Percentiles rank a stretch among this genome's conserved stretches.
These are phyloP conservation scores for Aphanoascus verrucosus DNA, from an alignment of 2,329 filamentous ascomycete species.

Conservation along the genomic window DNA sequence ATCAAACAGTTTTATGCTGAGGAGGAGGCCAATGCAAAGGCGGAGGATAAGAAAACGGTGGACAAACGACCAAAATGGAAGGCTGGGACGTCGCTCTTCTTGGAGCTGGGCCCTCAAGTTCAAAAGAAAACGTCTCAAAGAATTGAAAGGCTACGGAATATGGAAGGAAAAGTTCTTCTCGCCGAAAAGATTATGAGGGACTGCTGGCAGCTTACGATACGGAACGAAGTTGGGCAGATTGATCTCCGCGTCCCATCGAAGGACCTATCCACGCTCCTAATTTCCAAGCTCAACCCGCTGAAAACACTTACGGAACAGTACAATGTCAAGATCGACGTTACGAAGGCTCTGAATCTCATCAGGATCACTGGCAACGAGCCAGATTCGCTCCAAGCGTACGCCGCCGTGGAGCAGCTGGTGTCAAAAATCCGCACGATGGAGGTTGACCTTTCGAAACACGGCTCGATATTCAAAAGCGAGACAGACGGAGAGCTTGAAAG, in stretches of 20 bases:
- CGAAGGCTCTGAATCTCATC: slow-evolving; percentile 25
- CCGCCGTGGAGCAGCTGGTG: slow-evolving; percentile 25
- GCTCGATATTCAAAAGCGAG: slow-evolving; percentile 13
- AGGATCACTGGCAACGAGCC: slow-evolving; percentile 27
- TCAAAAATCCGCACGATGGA: slow-evolving; percentile 24
- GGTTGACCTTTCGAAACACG: slow-evolving; percentile 19
- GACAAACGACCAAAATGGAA: slow-evolving; percentile 19
- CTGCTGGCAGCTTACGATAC: slow-evolving; percentile 30
- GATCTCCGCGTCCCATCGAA: slow-evolving; percentile 25
- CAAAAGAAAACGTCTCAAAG: slow-evolving; percentile 17
- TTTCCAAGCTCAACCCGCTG: slow-evolving; percentile 28
- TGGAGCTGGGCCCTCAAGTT: slow-evolving; percentile 18
- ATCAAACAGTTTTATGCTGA: slow-evolving; percentile 14
- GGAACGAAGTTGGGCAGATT: slow-evolving; percentile 28
- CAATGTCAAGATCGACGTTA: slow-evolving; percentile 30
- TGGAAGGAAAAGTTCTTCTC: slow-evolving; percentile 25
- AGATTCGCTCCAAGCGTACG: slow-evolving; percentile 27
- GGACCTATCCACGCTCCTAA: slow-evolving; percentile 24
- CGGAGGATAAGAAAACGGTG: background rate
- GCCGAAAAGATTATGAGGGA: slow-evolving; percentile 31
- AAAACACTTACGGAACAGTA: slow-evolving; percentile 28
- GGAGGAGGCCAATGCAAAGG: background rate
- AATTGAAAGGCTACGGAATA: slow-evolving; percentile 17
- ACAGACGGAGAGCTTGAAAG: slow-evolving; percentile 16
- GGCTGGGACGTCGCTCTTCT: slow-evolving; percentile 25